phyloP scores from a whole-genome alignment of 2,329 filamentous ascomycete species.

The Verticillium albo-atrum region DNA sequence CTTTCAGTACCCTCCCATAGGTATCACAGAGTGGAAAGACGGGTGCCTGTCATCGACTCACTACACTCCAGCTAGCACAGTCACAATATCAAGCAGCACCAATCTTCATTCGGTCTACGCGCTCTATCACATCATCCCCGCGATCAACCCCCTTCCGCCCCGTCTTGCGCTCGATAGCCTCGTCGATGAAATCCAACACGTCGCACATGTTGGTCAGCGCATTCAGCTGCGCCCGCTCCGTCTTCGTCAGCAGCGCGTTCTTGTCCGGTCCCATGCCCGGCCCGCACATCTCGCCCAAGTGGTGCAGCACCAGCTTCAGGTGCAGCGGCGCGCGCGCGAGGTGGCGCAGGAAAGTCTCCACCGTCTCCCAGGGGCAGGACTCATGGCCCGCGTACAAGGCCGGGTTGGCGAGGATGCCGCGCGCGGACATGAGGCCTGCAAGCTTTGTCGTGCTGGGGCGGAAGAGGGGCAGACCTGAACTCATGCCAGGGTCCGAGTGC shows the following conservation, averaged over 20 bases:
- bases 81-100: background rate
- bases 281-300: slow-evolving; percentile 62
- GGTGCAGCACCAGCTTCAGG: slow-evolving; percentile 60
- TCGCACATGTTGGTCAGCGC: slow-evolving; percentile 50
- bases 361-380: slow-evolving; percentile 56
- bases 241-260: slow-evolving; percentile 47
- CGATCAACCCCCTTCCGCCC: slow-evolving; percentile 6
- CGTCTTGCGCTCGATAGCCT: slow-evolving; percentile 30
- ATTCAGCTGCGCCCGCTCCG: slow-evolving; percentile 47
- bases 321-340: slow-evolving; percentile 55
- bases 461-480: background rate
- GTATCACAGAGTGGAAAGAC: background rate
- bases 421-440: slow-evolving; percentile 65
- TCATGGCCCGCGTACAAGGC: slow-evolving; percentile 56
- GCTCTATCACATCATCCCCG: background rate
- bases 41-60: background rate
- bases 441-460: slow-evolving; percentile 42
- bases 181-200: slow-evolving; percentile 57
- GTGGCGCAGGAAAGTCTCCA: slow-evolving; percentile 58
- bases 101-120: background rate
- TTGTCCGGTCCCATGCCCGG: slow-evolving; percentile 52
- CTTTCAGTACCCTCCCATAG: too few relatives aligned
- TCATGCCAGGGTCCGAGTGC: too few relatives aligned
- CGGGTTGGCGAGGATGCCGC: slow-evolving; percentile 64
- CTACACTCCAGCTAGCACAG: background rate